Evolutionary conservation across 441 rosid species (phyloP).

Genomic region (Brassica balearica): DNA sequence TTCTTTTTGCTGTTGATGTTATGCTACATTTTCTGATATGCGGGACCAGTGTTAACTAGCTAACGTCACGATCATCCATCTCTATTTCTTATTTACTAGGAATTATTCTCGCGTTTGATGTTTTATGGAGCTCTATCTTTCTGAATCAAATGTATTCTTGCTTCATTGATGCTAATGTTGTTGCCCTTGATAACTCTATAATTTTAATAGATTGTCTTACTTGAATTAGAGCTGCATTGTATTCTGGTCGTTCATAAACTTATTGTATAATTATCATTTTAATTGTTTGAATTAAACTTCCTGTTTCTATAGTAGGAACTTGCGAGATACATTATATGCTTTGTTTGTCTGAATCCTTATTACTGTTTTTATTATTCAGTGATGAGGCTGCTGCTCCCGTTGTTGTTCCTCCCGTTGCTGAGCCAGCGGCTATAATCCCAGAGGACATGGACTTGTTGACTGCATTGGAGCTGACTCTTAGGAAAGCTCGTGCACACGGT

Average conservation of each 20-base stretch:
- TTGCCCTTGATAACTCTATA: too few species aligned
- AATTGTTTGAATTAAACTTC: not conserved
- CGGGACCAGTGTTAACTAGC: too few species aligned
- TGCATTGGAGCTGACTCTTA: conserved; percentile 76
- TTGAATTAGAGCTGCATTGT: not conserved
- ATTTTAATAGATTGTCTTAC: not conserved
- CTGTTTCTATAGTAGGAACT: too few species aligned
- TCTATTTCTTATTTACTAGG: too few species aligned
- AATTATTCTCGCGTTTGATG: too few species aligned
- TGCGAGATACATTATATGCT: too few species aligned
- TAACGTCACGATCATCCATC: too few species aligned
- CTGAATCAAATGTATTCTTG: too few species aligned
- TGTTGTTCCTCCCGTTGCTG: conserved; percentile 53
- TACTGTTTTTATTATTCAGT: conserved; percentile 44
- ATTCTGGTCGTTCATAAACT: not conserved
- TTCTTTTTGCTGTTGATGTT: not conserved
- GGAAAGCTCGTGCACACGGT: conserved; percentile 80
- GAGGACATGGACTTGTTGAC: conserved; percentile 90
- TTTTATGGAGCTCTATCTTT: too few species aligned
- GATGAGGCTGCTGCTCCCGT: conserved; percentile 66
- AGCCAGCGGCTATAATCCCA: conserved; percentile 51
- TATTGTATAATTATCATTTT: not conserved
- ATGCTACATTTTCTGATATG: not conserved
- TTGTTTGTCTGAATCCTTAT: not conserved
- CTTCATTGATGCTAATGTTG: too few species aligned